Evolutionary conservation across 116 monocot genomes (phyloP).

Genomic region (Posidonia oceanica): DNA sequence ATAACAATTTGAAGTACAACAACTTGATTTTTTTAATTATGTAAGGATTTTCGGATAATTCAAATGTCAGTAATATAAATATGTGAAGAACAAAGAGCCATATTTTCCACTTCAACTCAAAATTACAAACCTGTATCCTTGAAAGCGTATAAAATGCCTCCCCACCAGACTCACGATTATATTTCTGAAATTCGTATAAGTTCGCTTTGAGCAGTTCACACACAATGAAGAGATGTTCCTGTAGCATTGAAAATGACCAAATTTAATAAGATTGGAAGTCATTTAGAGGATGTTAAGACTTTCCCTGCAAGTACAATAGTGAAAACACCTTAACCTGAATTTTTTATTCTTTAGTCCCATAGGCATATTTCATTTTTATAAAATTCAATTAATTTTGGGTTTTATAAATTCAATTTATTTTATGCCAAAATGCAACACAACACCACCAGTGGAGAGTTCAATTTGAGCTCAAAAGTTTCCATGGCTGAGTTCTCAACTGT

Average conservation of each 20-base stretch:
- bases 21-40: background rate
- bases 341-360: background rate
- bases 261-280: background rate
- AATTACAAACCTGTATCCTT: constrained; percentile 46
- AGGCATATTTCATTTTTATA: too few relatives aligned
- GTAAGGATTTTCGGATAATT: background rate
- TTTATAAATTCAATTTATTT: too few relatives aligned
- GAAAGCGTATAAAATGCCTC: constrained; percentile 92
- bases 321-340: background rate
- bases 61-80: background rate
- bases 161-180: constrained; percentile 39
- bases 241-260: background rate
- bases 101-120: background rate
- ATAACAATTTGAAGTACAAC: too few relatives aligned
- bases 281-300: background rate
- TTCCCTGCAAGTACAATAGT: background rate
- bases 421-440: too few relatives aligned
- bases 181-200: constrained; percentile 51
- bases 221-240: constrained; percentile 86
- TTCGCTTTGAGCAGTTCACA: constrained; percentile 97
- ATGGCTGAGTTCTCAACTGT: too few relatives aligned
- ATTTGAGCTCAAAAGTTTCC: too few relatives aligned
- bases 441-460: too few relatives aligned
- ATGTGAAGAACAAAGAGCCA: background rate
- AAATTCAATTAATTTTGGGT: too few relatives aligned